Conservation (phyloP, 352 stramenopile species). For the Pythium phragmiticola region DNA sequence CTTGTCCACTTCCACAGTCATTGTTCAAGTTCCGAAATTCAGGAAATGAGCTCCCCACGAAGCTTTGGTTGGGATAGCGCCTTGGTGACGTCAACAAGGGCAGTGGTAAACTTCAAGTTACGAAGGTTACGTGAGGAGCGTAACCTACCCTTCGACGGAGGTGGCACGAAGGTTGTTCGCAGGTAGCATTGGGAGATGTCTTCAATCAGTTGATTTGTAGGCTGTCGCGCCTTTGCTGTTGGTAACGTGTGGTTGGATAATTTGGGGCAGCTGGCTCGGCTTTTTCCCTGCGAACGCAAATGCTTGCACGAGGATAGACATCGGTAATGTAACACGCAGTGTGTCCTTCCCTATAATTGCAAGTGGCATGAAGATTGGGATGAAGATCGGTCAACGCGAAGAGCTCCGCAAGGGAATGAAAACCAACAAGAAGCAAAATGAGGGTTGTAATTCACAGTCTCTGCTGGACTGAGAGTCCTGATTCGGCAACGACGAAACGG, state of each 20-base stretch:
- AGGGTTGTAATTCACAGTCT: no score
- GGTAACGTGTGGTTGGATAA: conserved; percentile 13
- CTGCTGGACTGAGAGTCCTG: no score
- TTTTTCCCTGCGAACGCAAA: not conserved
- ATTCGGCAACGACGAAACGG: no score
- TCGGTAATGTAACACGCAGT: no score
- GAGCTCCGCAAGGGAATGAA: no score
- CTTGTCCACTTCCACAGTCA: conserved; percentile 62
- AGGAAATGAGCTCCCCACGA: conserved; percentile 1
- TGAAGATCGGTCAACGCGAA: no score
- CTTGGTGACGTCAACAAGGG: conserved; percentile 23
- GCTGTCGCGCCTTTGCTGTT: not conserved
- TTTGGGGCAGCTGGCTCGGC: conserved; percentile 1
- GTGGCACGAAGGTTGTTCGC: conserved; percentile 13
- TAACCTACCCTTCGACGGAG: conserved; percentile 4
- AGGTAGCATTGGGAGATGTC: conserved; percentile 7
- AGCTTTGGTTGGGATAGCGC: not conserved
- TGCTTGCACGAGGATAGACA: no score
- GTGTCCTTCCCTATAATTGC: no score
- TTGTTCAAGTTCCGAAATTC: not conserved
- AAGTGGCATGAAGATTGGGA: no score
- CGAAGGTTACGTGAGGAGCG: conserved; percentile 9
- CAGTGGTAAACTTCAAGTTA: conserved; percentile 29
- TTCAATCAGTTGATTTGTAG: conserved; percentile 12
- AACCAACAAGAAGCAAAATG: no score